phyloP scores from a whole-genome alignment of 2,329 filamentous ascomycete species.

The Bipolaris gigantea region DNA sequence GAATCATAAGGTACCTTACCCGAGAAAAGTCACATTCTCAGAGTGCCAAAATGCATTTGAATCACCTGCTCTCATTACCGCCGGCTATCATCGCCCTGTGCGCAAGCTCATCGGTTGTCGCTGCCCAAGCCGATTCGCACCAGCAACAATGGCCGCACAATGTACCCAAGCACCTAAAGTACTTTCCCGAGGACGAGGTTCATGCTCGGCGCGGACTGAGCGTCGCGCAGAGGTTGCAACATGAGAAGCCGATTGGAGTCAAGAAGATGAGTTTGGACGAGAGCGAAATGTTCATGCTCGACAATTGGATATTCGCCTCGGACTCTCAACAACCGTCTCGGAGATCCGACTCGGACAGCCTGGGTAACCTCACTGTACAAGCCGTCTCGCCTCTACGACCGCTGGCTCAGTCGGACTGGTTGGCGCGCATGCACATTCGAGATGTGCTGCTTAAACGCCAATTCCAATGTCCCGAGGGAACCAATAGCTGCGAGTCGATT shows the following conservation, averaged over 20 bases:
- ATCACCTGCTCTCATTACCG: conserved; percentile 36
- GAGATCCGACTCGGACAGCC: conserved; percentile 12
- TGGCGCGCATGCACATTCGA: conserved; percentile 44
- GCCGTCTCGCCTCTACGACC: conserved; percentile 34
- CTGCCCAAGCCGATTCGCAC: conserved; percentile 26
- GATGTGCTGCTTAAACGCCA: conserved; percentile 55
- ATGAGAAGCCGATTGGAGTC: conserved; percentile 61
- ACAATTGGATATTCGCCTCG: conserved; percentile 60
- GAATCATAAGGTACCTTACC: conserved; percentile 3
- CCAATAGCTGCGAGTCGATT: conserved; percentile 65
- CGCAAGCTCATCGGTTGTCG: conserved; percentile 16
- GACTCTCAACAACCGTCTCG: conserved; percentile 12
- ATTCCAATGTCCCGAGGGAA: conserved; percentile 68
- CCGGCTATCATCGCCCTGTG: conserved; percentile 34
- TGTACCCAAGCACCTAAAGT: conserved; percentile 50
- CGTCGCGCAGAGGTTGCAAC: conserved; percentile 44
- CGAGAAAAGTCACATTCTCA: not conserved
- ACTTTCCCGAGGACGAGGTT: conserved; percentile 53
- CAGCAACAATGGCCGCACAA: conserved; percentile 50
- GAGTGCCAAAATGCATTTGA: conserved; percentile 28
- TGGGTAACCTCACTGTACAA: conserved; percentile 27
- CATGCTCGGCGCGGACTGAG: conserved; percentile 48
- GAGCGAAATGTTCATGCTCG: conserved; percentile 72
- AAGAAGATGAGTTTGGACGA: conserved; percentile 72
- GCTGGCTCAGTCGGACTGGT: conserved; percentile 31